Base-by-base conservation (phyloP, 306 rosid genomes). In the Castanea crenata region DNA sequence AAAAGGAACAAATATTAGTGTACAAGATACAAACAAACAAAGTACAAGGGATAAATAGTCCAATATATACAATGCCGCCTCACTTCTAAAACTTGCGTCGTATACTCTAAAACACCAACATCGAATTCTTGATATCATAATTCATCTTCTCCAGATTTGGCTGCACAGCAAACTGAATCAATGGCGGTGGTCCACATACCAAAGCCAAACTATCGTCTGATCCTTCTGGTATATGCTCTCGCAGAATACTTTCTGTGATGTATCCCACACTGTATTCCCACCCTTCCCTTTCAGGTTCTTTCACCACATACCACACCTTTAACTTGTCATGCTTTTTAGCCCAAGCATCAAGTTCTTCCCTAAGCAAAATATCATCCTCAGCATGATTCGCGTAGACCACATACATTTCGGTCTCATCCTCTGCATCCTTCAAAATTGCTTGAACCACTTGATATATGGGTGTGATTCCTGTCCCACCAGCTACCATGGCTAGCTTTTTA, bases 381-480 rank as follows among this genome's bases (percentile, higher is more conserved):
- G 91, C 88, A 5, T 93, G 84, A 78, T 94, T 94, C 14, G 97
- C 97, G 70, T 92, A 92, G 2, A 92, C 91, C 51, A 94, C 86
- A 27, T 80, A 82, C 94, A 92, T 94, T 74, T 92, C 91, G 1
- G 97, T 94, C 5, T 56, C 79, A 80, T 94, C 98, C 59, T 91
- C 90, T 0, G 88, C 88, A 29, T 94, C 94, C 78, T 88, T 89
- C 67, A 94, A 13, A 27, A 94, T 83, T 13, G 94, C 94, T 35
- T 92, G 92, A n/a, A 69, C 92, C 61, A 92, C 89, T 82, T 92
- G 97, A 76, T 89, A 94, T 14, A 94, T 79, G 0, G 98, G 98
- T 0, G 98, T 94, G 82, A 94, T 94, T 57, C 98, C 97, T 2
- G 97, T 89, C 65, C 98, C 98, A 21, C 97, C 97, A 0, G 97